Conservation (phyloP, 352 stramenopile genomes). For the Phytophthora vignae region DNA sequence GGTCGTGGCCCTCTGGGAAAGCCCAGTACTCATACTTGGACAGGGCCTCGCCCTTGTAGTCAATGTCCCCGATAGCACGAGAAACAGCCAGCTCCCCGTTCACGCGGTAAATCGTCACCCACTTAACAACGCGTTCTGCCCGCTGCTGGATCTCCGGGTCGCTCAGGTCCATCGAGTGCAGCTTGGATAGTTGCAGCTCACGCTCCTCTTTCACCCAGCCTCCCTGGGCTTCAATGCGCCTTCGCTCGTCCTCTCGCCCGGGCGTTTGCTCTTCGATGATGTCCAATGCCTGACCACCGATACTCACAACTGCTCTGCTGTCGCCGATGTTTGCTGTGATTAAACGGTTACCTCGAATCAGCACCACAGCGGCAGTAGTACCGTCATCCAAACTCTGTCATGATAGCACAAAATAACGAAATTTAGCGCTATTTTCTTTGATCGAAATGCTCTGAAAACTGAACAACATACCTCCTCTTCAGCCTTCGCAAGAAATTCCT, state of each 20-base stretch:
- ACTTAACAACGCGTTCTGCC: constrained; percentile 82
- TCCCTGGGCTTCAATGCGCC: constrained; percentile 74
- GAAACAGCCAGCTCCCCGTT: constrained; percentile 94
- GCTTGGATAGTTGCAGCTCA: constrained; percentile 88
- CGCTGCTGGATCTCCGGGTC: constrained; percentile 87
- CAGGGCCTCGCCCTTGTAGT: constrained; percentile 88
- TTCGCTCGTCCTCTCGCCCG: constrained; percentile 72
- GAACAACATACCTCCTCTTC: constrained; percentile 53
- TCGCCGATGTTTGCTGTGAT: constrained; percentile 91
- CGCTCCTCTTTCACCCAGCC: constrained; percentile 88
- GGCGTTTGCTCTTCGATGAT: constrained; percentile 91
- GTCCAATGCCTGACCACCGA: constrained; percentile 79
- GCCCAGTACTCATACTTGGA: constrained; percentile 86
- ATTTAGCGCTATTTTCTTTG: constrained; percentile 4
- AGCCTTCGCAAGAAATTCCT: constrained; percentile 77
- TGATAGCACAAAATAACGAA: not conserved
- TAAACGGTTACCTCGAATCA: constrained; percentile 84
- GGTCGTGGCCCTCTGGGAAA: constrained; percentile 83
- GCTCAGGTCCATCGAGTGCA: constrained; percentile 90
- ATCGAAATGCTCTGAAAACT: not conserved
- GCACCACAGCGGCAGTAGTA: constrained; percentile 79
- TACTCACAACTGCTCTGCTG: constrained; percentile 84
- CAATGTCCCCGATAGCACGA: constrained; percentile 92
- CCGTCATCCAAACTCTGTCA: constrained; percentile 70
- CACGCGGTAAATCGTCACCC: constrained; percentile 89